phyloP scores from a whole-genome alignment of 306 rosid species.

The Prunus persica region Prunus_persica_NCBIv2 NC_034015.1:17986501-17987000 shows the following conservation, averaged over 20 bases:
- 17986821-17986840: not conserved
- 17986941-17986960: conserved; percentile 83
- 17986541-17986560: not conserved
- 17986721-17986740: not conserved
- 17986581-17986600: not conserved
- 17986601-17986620: not conserved
- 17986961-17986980: conserved; percentile 92
- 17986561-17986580: not conserved
- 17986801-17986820: not conserved
- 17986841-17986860: not conserved
- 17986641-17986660: not conserved
- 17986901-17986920: conserved; percentile 76
- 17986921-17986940: conserved; percentile 85
- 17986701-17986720: not conserved
- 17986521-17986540: not conserved
- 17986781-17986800: not conserved
- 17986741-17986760: too few species aligned
- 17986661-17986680: not conserved
- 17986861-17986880: not conserved
- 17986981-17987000: conserved; percentile 69
- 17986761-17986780: not conserved
- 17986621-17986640: not conserved
- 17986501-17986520: not conserved
- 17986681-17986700: not conserved
- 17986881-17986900: conserved; percentile 52